These are phyloP conservation scores for Babesia sp. DNA, from an alignment of 169 alveolate species.

Conservation along the genomic window DNA sequence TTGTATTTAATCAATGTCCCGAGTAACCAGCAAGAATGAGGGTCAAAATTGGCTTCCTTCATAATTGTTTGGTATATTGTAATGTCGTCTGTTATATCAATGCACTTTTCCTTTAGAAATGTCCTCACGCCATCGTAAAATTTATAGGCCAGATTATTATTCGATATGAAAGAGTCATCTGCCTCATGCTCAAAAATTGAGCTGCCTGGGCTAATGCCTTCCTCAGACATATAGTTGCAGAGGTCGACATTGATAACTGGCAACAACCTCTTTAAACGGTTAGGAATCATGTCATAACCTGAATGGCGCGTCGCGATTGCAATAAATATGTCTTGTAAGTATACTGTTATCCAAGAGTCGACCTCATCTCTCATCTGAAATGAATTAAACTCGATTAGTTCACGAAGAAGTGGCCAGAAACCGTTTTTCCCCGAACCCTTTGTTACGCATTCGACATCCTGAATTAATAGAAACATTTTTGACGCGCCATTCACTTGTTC, in stretches of 20 bases:
- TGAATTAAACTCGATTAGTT: neutral
- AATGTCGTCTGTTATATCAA: neutral
- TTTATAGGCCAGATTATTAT: neutral
- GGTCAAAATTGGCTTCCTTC: neutral
- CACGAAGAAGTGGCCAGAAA: slow-evolving; percentile 3
- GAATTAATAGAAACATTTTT: neutral
- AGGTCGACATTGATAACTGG: slow-evolving; percentile 1
- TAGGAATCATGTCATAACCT: neutral
- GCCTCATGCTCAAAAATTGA: neutral
- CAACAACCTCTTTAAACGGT: slow-evolving; percentile 7
- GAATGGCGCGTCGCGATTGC: neutral
- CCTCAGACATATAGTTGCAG: too few relatives aligned
- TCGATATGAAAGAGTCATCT: neutral
- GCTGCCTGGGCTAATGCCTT: too few relatives aligned
- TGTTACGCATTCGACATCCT: neutral
- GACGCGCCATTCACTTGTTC: neutral
- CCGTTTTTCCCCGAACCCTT: neutral
- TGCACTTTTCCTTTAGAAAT: neutral
- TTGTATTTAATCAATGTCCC: neutral
- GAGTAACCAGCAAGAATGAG: neutral
- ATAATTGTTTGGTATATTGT: neutral
- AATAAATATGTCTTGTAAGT: neutral
- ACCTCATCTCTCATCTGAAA: neutral
- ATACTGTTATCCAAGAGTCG: slow-evolving; percentile 4
- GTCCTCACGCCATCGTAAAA: neutral